Evolutionary conservation across 805 yeast genomes (phyloP).

Genomic region (Saccharomycopsis fibuligera): DNA sequence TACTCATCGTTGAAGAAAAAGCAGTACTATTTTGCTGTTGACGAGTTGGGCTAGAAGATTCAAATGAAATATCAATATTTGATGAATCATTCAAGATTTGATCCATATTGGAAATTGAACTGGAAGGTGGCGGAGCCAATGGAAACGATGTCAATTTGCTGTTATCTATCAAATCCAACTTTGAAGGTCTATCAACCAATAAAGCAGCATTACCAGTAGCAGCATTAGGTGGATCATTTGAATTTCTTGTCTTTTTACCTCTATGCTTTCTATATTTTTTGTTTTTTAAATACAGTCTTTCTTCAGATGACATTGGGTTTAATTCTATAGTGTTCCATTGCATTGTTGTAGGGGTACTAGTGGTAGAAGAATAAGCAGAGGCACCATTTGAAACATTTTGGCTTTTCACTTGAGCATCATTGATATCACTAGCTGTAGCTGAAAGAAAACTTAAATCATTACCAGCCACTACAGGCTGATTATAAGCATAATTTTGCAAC

Average conservation of each 20-base stretch:
- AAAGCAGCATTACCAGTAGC: neutral
- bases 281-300: constrained; percentile 6
- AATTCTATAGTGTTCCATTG: constrained; percentile 6
- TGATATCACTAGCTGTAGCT: no score
- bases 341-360: no score
- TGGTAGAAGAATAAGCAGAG: no score
- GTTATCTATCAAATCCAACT: constrained; percentile 34
- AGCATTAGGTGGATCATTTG: neutral
- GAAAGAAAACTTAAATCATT: no score
- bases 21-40: neutral
- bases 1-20: neutral
- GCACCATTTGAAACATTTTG: no score
- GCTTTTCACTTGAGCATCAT: no score
- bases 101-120: constrained; percentile 19
- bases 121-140: constrained; percentile 29
- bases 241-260: neutral
- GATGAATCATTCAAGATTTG: constrained; percentile 18
- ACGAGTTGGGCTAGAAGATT: neutral
- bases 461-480: no score
- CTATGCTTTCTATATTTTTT: constrained; percentile 6
- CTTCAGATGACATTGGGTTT: constrained; percentile 9
- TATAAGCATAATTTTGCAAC: no score
- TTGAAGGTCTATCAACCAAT: constrained; percentile 24
- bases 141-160: constrained; percentile 34
- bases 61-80: constrained; percentile 18